Base-by-base conservation (phyloP, 768 basidiomycete genomes). In the Suillus clintonianus region DNA sequence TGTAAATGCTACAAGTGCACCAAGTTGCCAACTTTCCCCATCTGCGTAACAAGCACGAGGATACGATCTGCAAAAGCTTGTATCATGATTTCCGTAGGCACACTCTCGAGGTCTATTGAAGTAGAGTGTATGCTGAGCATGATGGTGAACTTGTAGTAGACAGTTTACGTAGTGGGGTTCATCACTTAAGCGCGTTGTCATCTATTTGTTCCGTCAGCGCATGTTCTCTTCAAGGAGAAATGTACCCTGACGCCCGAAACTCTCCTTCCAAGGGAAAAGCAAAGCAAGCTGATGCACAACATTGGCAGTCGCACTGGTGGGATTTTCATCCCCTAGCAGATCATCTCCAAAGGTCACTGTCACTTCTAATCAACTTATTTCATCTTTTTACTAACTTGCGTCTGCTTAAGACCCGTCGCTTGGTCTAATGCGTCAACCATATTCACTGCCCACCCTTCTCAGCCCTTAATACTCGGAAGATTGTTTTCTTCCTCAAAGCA, bases 21-120 rank as follows among this genome's bases (percentile, higher is more conserved):
- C 78, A 99, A 73, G 71, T 83, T 88, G 62, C 96, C 96, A 14
- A 97, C 89, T 85, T 95, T 96, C 43, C 92, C 92, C 65, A 94
- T 74, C 75, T 99, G 96, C 1, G 94, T 95, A 60, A 98, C 82
- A 27, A 97, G 81, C n/a, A 97, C 88, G 22, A 99, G 80, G 14
- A 87, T 79, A 30, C 94, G 84, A 77, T 98, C 96, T 60, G 85
- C 84, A 72, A 87, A 99, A 0, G 81, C 79, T 70, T 97, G 94
- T 8, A 96, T 72, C 51, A 95, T 67, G 17, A 97, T 77, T 61
- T 96, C 89, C 2, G 94, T 97, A 19, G 72, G 76, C 14, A 81
- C 76, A 14, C 86, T 90, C 50, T 84, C 72, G 13, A 95, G 69
- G 5, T 81, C 71, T 43, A 82, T 79, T 10, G 83, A 81, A 27